Evolutionary conservation across 2,329 filamentous ascomycete species (phyloP), one percentile per base, ranked within the genome.

Genomic region (Elsinoe batatas): DNA sequence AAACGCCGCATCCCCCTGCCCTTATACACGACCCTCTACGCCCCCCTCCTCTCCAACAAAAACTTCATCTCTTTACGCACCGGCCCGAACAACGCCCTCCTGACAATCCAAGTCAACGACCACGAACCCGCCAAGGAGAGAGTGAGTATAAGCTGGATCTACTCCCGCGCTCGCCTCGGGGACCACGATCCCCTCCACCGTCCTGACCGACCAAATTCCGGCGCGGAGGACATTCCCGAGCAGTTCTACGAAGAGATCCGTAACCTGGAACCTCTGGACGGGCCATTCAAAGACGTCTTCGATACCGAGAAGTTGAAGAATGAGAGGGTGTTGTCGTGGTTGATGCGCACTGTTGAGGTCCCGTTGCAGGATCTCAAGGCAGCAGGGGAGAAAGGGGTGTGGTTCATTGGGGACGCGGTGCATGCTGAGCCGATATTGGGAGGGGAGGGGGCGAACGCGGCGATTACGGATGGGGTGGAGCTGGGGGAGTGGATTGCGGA

Each of bases 381-480:
- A 4, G 53, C 67, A 0, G 62, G 63, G 1, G 58, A 61, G 7
- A 59, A 61, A 22, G 63, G 64, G 17, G 59, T 69, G 3, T 57
- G 68, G 3, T 53, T 71, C n/a, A 51, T 73, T 3, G 72, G 72
- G 7, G 72, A 74, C 58, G 65, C 72, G 6, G 64, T 64, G 2
- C 72, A 73, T 58, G 67, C 69, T 1, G 63, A 68, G 54, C 70
- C 71, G 0, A 71, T 74, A 22, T 58, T 73, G 3, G 71, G 72
- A 4, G 69, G 72, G 3, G 59, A 68, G 8, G 68, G 70, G 4
- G 72, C 70, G 5, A 74, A 74, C 58, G 61, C 59, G 5, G 71
- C 71, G 0, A 72, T 74, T 7, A 56, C 59, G 7, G 71, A 74
- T 58, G 70, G 64, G 0, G 50, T 73, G 6, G 63, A 61, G 32